phyloP scores from a whole-genome alignment of 2,329 filamentous ascomycete species.

The Cucurbitaria berberidis region DNA sequence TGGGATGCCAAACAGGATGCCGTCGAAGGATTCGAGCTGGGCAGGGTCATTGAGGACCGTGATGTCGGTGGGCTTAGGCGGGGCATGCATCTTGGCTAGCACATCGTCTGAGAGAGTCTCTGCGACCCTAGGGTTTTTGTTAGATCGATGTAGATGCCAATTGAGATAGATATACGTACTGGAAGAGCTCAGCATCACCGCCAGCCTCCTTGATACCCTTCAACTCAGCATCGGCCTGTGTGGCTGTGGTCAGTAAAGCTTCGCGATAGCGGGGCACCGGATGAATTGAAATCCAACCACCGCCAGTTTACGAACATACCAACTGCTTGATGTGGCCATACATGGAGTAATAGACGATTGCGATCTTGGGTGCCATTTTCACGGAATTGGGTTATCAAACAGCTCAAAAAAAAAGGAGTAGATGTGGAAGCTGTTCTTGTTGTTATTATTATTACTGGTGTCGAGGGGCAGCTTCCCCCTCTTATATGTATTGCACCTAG shows the following conservation, averaged over 20 bases:
- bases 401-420: neutral
- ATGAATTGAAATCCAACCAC: neutral
- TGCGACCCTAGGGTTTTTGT: constrained; percentile 61
- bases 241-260: constrained; percentile 4
- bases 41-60: constrained; percentile 64
- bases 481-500: constrained; percentile 13
- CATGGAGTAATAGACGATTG: constrained; percentile 73
- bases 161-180: constrained; percentile 59
- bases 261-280: neutral
- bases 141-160: constrained; percentile 1
- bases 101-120: constrained; percentile 89
- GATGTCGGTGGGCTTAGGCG: constrained; percentile 72
- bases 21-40: constrained; percentile 78
- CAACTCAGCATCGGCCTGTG: constrained; percentile 87
- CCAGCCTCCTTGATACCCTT: constrained; percentile 87
- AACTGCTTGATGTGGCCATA: constrained; percentile 45
- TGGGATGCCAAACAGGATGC: constrained; percentile 89
- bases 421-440: neutral
- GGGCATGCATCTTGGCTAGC: constrained; percentile 88
- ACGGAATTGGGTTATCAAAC: constrained; percentile 23
- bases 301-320: constrained; percentile 26
- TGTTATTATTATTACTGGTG: too few species aligned
- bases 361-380: constrained; percentile 85
- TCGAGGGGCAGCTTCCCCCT: constrained; percentile 4
- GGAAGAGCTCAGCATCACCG: constrained; percentile 80